Conservation (phyloP, 2,329 filamentous ascomycete genomes). For the Cercospora citrullina region DNA sequence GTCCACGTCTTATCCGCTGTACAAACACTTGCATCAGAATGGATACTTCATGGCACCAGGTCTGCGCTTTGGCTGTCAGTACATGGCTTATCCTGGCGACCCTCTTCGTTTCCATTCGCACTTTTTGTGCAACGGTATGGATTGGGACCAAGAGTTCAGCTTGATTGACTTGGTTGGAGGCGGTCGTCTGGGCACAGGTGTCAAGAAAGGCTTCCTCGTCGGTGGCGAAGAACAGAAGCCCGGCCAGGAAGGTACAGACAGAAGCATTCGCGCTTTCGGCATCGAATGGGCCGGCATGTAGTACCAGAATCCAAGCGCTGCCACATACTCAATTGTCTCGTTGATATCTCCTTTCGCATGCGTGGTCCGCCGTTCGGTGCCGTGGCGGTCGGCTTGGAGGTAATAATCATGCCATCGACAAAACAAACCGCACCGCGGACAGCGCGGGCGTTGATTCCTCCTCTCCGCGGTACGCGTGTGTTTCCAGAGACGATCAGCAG, state of each 20-base stretch:
- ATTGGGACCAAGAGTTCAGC: constrained; percentile 84
- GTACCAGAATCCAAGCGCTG: neutral
- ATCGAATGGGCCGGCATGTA: constrained; percentile 95
- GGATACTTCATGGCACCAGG: constrained; percentile 91
- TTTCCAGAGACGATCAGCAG: neutral
- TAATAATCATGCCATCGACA: neutral
- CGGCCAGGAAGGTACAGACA: constrained; percentile 34
- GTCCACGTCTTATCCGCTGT: constrained; percentile 69
- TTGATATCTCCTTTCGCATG: too few relatives aligned
- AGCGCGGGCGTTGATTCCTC: neutral
- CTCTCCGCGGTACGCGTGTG: neutral
- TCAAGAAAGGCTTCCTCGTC: constrained; percentile 92
- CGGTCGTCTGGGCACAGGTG: constrained; percentile 84
- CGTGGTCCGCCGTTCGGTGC: too few relatives aligned
- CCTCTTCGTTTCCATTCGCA: constrained; percentile 94
- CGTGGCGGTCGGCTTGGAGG: neutral
- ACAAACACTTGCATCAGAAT: constrained; percentile 72
- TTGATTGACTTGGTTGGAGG: constrained; percentile 83
- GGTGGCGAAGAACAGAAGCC: constrained; percentile 61
- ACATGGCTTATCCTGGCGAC: constrained; percentile 93
- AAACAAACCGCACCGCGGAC: neutral
- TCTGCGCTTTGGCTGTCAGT: constrained; percentile 89
- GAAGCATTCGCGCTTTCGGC: constrained; percentile 69
- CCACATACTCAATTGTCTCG: neutral
- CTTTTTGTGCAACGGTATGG: constrained; percentile 79